Base-by-base conservation (phyloP, 805 yeast species). In the Suhomyces vadensis region DNA sequence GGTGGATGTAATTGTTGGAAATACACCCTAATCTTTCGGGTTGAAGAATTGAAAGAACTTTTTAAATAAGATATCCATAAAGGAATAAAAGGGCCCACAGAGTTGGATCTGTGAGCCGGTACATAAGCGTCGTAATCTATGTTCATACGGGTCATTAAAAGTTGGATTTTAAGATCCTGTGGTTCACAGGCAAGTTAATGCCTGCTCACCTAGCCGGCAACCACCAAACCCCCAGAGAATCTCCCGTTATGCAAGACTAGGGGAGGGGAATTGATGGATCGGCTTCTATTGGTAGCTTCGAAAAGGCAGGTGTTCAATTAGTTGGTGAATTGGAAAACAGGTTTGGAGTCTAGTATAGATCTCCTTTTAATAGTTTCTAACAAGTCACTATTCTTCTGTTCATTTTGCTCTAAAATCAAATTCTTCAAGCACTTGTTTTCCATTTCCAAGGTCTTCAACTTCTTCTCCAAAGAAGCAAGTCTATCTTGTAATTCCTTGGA, bases 401-500 rank as follows among this genome's bases (percentile, higher is more conserved):
- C 69, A 43, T 85, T 85, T 57, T 88, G 86, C 64, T 89, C 92
- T 36, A 86, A 84, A 19, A 92, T 91, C 53, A 94, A 71, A 60
- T 85, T 86, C 67, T 87, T 80, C 54, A 92, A 74, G 64, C 95
- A 75, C 58, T 82, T 79, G 69, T 92, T 92, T 68, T 92, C 99
- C 95, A 89, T 88, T 67, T 91, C 96, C 52, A 92, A 69, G 44
- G 92, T 87, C 63, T 83, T 83, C 46, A 94, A 80, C 58, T 82
- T 82, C 57, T 78, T 75, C 63, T 90, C 95, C 49, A 90, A 73
- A 17, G 71, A 69, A 38, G 72, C 67, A 11, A 91, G 82, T 48
- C 79, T 66, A 24, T 86, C 91, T 54, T 81, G 82, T 54, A 92
- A 73, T 47, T 85, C 91, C 54, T 79, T 78, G 14, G 91, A 77